Base-by-base conservation (phyloP, 352 stramenopile genomes). In the Discostella stelligera region DNA sequence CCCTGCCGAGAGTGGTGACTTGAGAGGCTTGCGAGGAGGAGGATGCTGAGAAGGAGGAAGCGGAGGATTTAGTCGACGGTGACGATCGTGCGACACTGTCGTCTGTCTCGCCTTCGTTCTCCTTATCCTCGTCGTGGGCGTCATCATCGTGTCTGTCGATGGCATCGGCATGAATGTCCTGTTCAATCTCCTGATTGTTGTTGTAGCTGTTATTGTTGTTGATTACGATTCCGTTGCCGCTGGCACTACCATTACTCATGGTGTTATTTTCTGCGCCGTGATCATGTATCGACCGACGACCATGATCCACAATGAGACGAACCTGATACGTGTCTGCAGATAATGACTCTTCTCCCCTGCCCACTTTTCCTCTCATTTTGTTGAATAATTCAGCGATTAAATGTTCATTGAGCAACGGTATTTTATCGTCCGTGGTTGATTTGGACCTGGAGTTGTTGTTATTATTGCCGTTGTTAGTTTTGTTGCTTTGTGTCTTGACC, bases 341-440 rank as follows among this genome's bases (percentile, higher is more conserved):
- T 10, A 78, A 67, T 10, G 75, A 16, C 20, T 58, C 16, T 37
- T 59, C 21, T 21, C 7, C 27, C 48, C 27, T 56, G 14, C 1
- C 20, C 13, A 30, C 67, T 11, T 7, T 49, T 2, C 21, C 30
- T 21, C 55, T 76, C 10, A 50, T 68, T 27, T 67, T 67, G 13
- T 77, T 82, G 55, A 85, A 74, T 46, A 85, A 46, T 56, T 81
- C 60, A 1, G 78, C 72, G 44, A 85, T 72, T 18, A 85, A 71
- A 63, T 85, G 72, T 63, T 85, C 78, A 61, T 85, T 85, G 2
- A 78, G 32, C 2, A 85, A 39, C 21, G 71, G 78, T 11, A 41
- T 55, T 52, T 78, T 79, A 14, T 44, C 37, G 11, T 44, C 37
- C 37, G 11, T 14, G 7, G 11, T 13, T 44, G 37, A 44, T 44